phyloP scores from a whole-genome alignment of 192 early-diverging fungal genomes.

The Umbelopsis sp. region DNA sequence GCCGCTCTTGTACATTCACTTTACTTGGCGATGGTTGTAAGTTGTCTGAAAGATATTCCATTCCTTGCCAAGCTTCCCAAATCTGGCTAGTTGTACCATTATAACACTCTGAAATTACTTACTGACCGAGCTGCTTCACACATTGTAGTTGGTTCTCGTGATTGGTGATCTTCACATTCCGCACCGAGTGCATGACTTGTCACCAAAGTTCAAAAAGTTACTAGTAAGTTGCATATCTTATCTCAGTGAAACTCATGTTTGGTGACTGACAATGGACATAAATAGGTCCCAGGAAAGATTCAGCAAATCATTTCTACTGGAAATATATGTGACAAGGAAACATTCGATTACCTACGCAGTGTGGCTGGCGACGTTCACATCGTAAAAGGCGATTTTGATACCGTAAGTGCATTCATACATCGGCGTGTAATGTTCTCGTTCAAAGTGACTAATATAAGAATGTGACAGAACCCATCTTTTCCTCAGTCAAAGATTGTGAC shows the following conservation, averaged over 20 bases:
- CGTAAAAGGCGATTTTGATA: constrained; percentile 87
- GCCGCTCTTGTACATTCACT: background rate
- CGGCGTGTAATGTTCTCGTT: background rate
- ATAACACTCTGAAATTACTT: too few relatives aligned
- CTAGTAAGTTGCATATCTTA: constrained; percentile 55
- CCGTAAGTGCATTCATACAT: constrained; percentile 42
- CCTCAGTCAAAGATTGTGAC: constrained; percentile 70
- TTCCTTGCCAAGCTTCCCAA: too few relatives aligned
- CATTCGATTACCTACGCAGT: constrained; percentile 85
- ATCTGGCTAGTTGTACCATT: background rate
- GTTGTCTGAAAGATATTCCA: background rate
- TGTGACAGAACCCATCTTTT: constrained; percentile 48
- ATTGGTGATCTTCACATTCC: constrained; percentile 98
- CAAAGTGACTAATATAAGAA: background rate
- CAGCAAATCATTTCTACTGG: constrained; percentile 94
- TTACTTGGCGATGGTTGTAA: constrained; percentile 22
- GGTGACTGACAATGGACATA: background rate
- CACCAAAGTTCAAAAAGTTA: constrained; percentile 90
- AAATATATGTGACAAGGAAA: constrained; percentile 82
- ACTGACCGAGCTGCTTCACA: background rate
- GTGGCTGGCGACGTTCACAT: constrained; percentile 76
- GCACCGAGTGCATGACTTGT: constrained; percentile 84
- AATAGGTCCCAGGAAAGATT: constrained; percentile 89
- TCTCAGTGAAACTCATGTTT: too few relatives aligned
- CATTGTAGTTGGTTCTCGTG: constrained; percentile 74